phyloP scores from a whole-genome alignment of 2,329 filamentous ascomycete genomes.

The Trematosphaeria pertusa region DNA sequence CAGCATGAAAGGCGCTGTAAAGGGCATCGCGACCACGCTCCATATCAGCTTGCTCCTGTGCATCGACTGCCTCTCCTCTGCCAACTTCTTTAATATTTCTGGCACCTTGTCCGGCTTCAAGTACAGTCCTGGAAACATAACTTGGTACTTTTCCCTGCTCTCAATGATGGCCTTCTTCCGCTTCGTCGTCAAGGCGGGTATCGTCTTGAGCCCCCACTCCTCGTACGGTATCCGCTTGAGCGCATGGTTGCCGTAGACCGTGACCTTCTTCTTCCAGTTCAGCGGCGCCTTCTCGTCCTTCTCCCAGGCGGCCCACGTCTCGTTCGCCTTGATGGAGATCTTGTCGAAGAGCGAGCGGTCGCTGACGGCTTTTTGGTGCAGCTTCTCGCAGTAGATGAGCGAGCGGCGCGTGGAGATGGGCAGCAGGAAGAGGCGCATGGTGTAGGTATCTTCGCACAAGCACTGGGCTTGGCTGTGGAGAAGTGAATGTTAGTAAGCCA shows the following conservation, averaged over 20 bases:
- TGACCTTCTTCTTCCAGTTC: conserved; percentile 88
- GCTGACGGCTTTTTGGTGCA: conserved; percentile 60
- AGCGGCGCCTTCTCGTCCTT: conserved; percentile 66
- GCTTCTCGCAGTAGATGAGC: conserved; percentile 87
- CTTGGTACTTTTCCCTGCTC: conserved; percentile 70
- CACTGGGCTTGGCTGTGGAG: conserved; percentile 15
- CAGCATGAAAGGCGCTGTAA: conserved; percentile 81
- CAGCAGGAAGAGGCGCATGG: conserved; percentile 91
- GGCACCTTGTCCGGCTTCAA: conserved; percentile 70
- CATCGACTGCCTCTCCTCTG: conserved; percentile 78
- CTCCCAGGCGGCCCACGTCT: conserved; percentile 88
- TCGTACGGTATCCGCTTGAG: conserved; percentile 91
- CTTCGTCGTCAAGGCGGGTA: conserved; percentile 78
- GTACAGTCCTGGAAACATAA: conserved; percentile 77
- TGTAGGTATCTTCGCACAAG: too few species aligned
- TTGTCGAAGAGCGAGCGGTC: conserved; percentile 70
- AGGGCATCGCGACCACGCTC: conserved; percentile 68
- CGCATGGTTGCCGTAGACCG: conserved; percentile 83
- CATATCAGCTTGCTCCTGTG: conserved; percentile 80
- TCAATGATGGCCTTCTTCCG: conserved; percentile 69
- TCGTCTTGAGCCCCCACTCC: conserved; percentile 97
- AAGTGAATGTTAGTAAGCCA: conserved; percentile 17
- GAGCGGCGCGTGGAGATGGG: conserved; percentile 91
- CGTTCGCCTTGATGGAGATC: conserved; percentile 72
- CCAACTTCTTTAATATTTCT: conserved; percentile 71